Base-by-base conservation (phyloP, 2,329 filamentous ascomycete genomes). In the Penicillium sp. region DNA sequence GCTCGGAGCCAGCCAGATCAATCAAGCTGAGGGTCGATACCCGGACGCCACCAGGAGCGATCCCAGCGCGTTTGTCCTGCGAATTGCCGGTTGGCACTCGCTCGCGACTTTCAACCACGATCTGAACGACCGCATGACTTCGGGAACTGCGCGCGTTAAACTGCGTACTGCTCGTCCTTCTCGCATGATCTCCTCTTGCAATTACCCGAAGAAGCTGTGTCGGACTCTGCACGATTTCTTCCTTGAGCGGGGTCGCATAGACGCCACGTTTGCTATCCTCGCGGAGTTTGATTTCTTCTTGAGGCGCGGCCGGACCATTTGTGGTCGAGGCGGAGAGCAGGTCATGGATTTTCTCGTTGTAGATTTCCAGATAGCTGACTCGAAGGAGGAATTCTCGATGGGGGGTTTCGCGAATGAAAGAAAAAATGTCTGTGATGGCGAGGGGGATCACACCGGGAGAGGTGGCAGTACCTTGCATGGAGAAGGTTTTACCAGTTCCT, bases 371-470 rank as follows among this genome's bases (percentile, higher is more conserved):
- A 72, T 99, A 99, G 80, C 93, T 98, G 71, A 99, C 95, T 61
- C 95, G 89, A 56, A 99, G 83, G 56, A 99, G 77, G 64, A 99
- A 99, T 71, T 99, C 95, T 58, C 95, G 85, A 35, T 92, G 91
- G 0, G 95, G 95, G 1, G 95, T 98, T 77, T 99, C 95, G 56
- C 95, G 89, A 65, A 99, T 99, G 74, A 97, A 99, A 0, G 95
- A 98, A 75, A 99, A 99, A 52, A 99, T 99, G 71, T 99, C 95
- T 61, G 95, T 98, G 67, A 99, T 98, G 39, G 95, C 95, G 39
- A 98, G 82, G 7, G 95, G 95, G 55, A 99, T 99, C 27, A 99
- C 95, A 78, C 95, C 95, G 1, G 95, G 95, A 39, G 92, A 96
- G 3, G 90, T 91, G 46, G 93, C 92, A 11, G 95, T 99, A 66